Evolutionary conservation across 192 early-diverging fungal species (phyloP), one percentile per base, ranked within the genome.

Genomic region (Coemansia sp.): DNA sequence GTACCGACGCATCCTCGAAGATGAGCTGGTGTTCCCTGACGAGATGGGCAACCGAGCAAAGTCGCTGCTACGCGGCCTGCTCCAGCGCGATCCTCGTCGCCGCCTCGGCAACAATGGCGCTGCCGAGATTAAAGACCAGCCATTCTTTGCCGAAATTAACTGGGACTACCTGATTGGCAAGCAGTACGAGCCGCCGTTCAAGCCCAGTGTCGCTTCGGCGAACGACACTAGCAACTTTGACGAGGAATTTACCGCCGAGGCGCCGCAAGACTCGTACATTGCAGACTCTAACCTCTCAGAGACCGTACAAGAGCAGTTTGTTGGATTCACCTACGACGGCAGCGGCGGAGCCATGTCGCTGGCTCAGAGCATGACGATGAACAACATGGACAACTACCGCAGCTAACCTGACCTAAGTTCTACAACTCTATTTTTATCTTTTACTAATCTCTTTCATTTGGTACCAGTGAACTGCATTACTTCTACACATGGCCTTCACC

Each of bases 171-270:
- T 98, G n/a, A 89, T 93, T 64, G 89, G 89, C 42, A 94, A 95
- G 77, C 94, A 96, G 80, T 87, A 95, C 69, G 88, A 92, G 60
- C 95, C 96, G 42, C 93, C 93, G 14, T 97, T 95, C 86, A 94
- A 95, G 77, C 95, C 95, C 21, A 90, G 89, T 55, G 95, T 97
- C 4, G 89, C 86, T 17, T 93, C 90, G 36, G 93, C 94, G 4
- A 88, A 88, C 50, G 96, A 98, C 74, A 98, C 95, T 12, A 94
- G 94, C 76, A 98, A 98, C 81, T 98, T 98, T 90, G 96, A 98
- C 73, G 92, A 94, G 65, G 95, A 96, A 81, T 98, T 98, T 69
- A 98, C 97, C 7, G 90, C 92, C n/a, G 96, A 98, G 66, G 84
- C 88, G 14, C 93, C 97, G 5, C 85, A 88, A 66, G 97, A 98